Percentiles rank a stretch among this genome's conserved stretches.
These are phyloP conservation scores for Penicillium crystallinum DNA, from an alignment of 495 filamentous ascomycete genomes.

Conservation along the genomic window DNA sequence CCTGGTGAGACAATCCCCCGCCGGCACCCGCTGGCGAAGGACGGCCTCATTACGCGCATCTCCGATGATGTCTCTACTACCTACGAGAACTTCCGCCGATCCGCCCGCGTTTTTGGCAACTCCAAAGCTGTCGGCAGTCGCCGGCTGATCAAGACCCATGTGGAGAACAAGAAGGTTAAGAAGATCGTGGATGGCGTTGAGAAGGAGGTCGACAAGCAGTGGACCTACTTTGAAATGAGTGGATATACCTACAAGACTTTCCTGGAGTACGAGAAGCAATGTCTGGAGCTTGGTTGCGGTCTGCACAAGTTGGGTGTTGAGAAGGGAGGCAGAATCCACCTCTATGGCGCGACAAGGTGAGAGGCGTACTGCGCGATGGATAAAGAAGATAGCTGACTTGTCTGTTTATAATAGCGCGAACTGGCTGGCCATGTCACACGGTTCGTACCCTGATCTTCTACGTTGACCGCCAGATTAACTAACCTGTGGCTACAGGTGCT, in stretches of 20 bases:
- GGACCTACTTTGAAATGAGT: slow-evolving; percentile 93
- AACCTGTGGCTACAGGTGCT: slow-evolving; percentile 34
- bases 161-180: slow-evolving; percentile 95
- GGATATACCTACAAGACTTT: slow-evolving; percentile 83
- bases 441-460: slow-evolving; percentile 22
- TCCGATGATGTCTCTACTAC: slow-evolving; percentile 71
- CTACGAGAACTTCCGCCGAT: slow-evolving; percentile 78
- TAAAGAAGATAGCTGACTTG: neutral
- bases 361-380: slow-evolving; percentile 1
- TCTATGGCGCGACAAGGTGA: slow-evolving; percentile 82
- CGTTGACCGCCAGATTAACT: neutral
- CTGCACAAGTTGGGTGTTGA: slow-evolving; percentile 74
- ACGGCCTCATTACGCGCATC: slow-evolving; percentile 63
- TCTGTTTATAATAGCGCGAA: slow-evolving; percentile 46
- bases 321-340: slow-evolving; percentile 70
- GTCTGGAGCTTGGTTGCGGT: slow-evolving; percentile 68
- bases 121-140: slow-evolving; percentile 79
- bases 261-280: slow-evolving; percentile 77
- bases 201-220: slow-evolving; percentile 86
- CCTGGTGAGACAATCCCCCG: slow-evolving; percentile 90
- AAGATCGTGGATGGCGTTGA: slow-evolving; percentile 90
- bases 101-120: slow-evolving; percentile 80
- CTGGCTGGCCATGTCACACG: slow-evolving; percentile 75
- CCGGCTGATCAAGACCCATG: slow-evolving; percentile 75
- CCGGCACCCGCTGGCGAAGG: slow-evolving; percentile 64